Evolutionary conservation across 106 monocot genomes (phyloP), one percentile per base, ranked within the genome.

Genomic region (Dactylorhiza incarnata): DNA sequence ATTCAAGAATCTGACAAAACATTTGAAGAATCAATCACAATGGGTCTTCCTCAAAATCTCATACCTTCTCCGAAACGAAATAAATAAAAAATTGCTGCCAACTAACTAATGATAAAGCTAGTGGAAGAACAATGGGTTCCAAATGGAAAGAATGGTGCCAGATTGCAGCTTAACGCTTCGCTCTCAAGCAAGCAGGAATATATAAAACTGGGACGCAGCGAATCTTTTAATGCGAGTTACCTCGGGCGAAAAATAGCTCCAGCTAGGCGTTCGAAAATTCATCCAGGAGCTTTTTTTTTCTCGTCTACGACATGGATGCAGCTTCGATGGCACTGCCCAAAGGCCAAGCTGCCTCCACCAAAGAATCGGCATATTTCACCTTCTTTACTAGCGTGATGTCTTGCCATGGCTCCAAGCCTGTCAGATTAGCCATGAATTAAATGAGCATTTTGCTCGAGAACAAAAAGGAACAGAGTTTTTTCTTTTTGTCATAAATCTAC

Each of bases 261-360:
- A 19, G 58, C 3, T 4, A 54, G 56, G 19, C 19, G 3, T 6
- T 59, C 1, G 2, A 0, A 59, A 22, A 59, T 59, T 2, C 20
- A 59, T 20, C 6, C 22, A 59, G 58, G 7, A 59, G 19, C 58
- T 7, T n/a, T 22, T 23, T 23, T 20, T 0, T 15, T 6, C 7
- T 59, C 1, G 24, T 11, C 29, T 65, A 37, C 6, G 29, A 24
- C 12, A 65, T 65, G 65, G 91, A 95, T 53, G 88, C 90, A 56
- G 75, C 86, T 81, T 95, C 92, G 77, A 95, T 90, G 23, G 95
- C 92, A 79, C 92, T 90, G 22, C 95, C 95, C 20, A 95, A 79
- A 5, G 95, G 95, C 95, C 95, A 95, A 13, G 95, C 95, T 68
- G 95, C 95, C 69, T 92, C 95, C 22, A 95, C 90, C 63, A 80